These are phyloP conservation scores for Russula olivacea DNA, from an alignment of 768 basidiomycete species.

Conservation along the genomic window DNA sequence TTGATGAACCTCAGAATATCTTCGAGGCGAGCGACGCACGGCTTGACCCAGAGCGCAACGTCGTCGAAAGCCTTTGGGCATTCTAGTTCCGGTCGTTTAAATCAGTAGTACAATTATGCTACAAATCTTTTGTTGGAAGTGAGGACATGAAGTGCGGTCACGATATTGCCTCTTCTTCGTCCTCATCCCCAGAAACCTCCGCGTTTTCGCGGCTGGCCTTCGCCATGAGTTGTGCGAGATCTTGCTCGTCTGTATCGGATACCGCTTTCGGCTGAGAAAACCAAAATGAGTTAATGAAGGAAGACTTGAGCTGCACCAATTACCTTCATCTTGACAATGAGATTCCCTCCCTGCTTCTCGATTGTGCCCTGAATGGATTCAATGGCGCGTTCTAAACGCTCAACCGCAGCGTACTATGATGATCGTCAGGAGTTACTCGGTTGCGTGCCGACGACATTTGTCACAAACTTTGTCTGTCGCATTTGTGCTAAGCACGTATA, in stretches of 20 bases:
- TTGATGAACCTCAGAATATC: constrained; percentile 26
- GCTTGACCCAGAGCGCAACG: constrained; percentile 33
- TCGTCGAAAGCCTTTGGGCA: constrained; percentile 37
- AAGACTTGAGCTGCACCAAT: constrained; percentile 15
- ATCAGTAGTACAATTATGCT: constrained; percentile 13
- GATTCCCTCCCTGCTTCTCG: constrained; percentile 73
- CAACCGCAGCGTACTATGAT: constrained; percentile 77
- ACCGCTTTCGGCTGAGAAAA: constrained; percentile 84
- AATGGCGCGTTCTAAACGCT: constrained; percentile 89
- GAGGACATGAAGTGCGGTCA: constrained; percentile 3
- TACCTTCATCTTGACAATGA: constrained; percentile 97
- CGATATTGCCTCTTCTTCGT: constrained; percentile 46
- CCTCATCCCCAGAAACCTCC: constrained; percentile 93
- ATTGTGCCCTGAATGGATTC: constrained; percentile 84
- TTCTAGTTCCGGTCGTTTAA: constrained; percentile 10
- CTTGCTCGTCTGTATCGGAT: constrained; percentile 95
- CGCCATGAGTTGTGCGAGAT: constrained; percentile 95
- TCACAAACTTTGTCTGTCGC: constrained; percentile 83
- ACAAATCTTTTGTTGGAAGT: constrained; percentile 1
- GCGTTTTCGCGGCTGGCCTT: constrained; percentile 91
- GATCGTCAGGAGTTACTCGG: neutral
- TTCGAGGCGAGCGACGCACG: constrained; percentile 18
- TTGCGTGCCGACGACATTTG: neutral
- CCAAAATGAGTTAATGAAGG: neutral
- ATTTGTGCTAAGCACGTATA: constrained; percentile 94